phyloP scores from a whole-genome alignment of 139 green algal species.

The Tetraselmis striata region DNA sequence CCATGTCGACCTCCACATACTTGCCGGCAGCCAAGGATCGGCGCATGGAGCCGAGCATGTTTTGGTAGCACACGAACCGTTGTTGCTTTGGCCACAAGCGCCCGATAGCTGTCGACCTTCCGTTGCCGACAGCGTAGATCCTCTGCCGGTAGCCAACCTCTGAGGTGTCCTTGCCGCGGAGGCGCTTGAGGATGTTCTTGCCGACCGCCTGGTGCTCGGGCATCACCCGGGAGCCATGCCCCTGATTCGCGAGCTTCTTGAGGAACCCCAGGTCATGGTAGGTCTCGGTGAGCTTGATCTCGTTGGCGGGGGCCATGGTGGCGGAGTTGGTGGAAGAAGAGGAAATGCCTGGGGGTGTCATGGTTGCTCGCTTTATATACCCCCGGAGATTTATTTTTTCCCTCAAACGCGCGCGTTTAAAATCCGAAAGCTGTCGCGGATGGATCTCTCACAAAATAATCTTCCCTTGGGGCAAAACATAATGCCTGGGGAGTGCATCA shows the following conservation, averaged over 20 bases:
- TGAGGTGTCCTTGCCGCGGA: background rate
- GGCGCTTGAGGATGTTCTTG: background rate
- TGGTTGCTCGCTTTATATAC: no score
- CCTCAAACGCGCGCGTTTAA: no score
- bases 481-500: no score
- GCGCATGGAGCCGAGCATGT: background rate
- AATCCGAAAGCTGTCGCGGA: no score
- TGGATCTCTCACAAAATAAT: no score
- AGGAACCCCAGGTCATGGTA: background rate
- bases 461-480: no score
- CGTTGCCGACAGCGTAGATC: background rate
- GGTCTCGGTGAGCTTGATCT: background rate
- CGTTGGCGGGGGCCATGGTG: background rate
- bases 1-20: background rate
- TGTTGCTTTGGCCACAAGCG: background rate
- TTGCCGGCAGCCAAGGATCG: background rate
- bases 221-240: background rate
- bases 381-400: no score
- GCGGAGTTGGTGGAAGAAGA: background rate
- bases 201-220: background rate
- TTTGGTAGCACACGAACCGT: background rate
- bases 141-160: background rate
- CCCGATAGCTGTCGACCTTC: background rate
- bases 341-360: no score
- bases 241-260: background rate